These are phyloP conservation scores for Sisymbrium altissimum DNA, from an alignment of 345 rosid species.

Conservation along the genomic window DNA sequence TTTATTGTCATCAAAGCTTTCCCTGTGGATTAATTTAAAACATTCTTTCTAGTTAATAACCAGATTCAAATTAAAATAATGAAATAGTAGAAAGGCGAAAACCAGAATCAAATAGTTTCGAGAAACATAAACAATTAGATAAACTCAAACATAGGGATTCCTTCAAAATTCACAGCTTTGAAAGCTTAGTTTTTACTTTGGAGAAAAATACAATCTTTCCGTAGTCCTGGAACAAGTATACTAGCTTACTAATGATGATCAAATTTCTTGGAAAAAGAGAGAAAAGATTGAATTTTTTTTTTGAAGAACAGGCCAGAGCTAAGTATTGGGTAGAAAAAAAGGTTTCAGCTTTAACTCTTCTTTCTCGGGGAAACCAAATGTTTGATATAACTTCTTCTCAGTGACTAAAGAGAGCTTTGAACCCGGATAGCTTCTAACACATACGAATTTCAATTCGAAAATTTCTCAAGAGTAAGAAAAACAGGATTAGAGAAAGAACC, in stretches of 20 bases:
- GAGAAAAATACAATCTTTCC: background rate
- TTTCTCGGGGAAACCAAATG: conserved; percentile 18
- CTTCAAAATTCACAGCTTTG: background rate
- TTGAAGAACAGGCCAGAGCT: conserved; percentile 8
- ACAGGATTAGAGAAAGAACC: background rate
- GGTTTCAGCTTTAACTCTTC: conserved; percentile 14
- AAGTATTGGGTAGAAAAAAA: conserved; percentile 20
- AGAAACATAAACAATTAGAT: background rate
- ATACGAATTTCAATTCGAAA: background rate
- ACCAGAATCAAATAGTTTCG: background rate
- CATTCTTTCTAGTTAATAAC: background rate
- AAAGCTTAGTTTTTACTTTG: background rate
- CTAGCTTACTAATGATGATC: conserved; percentile 4
- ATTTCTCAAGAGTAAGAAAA: background rate
- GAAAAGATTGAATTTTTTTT: conserved; percentile 4
- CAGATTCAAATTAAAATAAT: background rate
- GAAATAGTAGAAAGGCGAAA: background rate
- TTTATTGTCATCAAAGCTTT: conserved; percentile 72
- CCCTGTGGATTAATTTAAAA: conserved; percentile 34
- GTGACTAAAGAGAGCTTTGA: background rate
- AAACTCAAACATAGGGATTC: background rate
- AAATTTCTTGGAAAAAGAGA: background rate
- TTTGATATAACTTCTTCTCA: background rate
- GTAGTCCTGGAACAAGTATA: background rate
- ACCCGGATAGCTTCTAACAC: background rate